These are phyloP conservation scores for Zygoascus sp. DNA, from an alignment of 1,139 yeast species.

Conservation along the genomic window DNA sequence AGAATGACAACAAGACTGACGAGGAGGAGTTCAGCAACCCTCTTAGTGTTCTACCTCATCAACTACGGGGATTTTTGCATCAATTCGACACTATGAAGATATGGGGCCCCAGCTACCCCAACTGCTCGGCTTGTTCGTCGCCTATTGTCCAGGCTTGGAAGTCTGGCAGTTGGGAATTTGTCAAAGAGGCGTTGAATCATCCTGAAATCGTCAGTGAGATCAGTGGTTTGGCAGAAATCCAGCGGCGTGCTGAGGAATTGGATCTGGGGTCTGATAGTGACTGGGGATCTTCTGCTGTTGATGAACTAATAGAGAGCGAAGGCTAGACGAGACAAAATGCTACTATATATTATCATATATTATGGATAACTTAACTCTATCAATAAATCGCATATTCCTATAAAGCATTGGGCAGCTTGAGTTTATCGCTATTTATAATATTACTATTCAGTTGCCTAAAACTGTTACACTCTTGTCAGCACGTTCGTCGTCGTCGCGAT, in stretches of 20 bases:
- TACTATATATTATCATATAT: not conserved
- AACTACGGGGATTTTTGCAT: constrained; percentile 76
- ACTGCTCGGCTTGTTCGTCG: constrained; percentile 82
- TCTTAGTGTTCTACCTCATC: constrained; percentile 81
- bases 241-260: constrained; percentile 65
- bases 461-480: too few species aligned
- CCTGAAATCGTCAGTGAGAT: constrained; percentile 63
- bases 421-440: too few species aligned
- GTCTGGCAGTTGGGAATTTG: constrained; percentile 72
- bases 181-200: constrained; percentile 61
- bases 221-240: constrained; percentile 72
- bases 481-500: too few species aligned
- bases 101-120: constrained; percentile 63
- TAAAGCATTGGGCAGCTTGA: too few species aligned
- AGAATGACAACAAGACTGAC: constrained; percentile 16
- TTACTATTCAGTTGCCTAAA: too few species aligned
- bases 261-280: constrained; percentile 33
- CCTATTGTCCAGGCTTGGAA: constrained; percentile 49
- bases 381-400: too few species aligned
- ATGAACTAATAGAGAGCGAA: not conserved
- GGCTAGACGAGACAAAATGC: not conserved
- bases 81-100: constrained; percentile 60
- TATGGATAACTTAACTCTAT: too few species aligned
- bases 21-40: constrained; percentile 24
- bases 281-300: not conserved